Percentiles rank a stretch among this genome's conserved stretches.
Conservation (phyloP, 1,284 basidiomycete genomes). For the Mrakiaceae sp. region DNA sequence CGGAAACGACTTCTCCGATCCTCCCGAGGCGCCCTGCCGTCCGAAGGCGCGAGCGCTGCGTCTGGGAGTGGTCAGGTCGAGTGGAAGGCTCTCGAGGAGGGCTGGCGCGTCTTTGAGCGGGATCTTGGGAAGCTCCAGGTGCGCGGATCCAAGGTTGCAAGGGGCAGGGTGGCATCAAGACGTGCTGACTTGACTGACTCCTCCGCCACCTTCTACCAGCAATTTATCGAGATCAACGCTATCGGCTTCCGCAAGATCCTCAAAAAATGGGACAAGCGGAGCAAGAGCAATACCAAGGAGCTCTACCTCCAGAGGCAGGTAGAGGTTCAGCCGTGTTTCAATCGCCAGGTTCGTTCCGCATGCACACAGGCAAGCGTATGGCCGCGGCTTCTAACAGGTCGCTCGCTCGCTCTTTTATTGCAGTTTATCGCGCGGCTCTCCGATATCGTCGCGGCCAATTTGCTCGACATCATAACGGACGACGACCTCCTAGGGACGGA, state of each 20-base stretch:
- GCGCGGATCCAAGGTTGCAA: conserved; percentile 17
- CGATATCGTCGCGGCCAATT: conserved; percentile 85
- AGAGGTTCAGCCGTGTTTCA: conserved; percentile 96
- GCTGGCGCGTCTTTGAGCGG: conserved; percentile 85
- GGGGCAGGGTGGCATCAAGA: neutral
- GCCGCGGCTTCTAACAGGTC: neutral
- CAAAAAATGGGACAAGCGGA: conserved; percentile 98
- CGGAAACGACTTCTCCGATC: conserved; percentile 47
- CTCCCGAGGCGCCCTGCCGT: conserved; percentile 14
- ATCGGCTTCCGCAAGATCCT: conserved; percentile 95
- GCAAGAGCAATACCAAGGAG: conserved; percentile 88
- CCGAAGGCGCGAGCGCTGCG: conserved; percentile 2
- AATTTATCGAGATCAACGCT: conserved; percentile 97
- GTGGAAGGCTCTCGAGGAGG: conserved; percentile 90
- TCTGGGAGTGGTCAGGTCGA: conserved; percentile 43
- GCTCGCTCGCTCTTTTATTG: neutral
- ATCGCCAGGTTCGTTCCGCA: conserved; percentile 59
- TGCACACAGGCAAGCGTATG: neutral
- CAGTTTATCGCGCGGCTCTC: conserved; percentile 89
- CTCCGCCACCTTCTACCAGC: conserved; percentile 39
- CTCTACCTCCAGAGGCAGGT: conserved; percentile 94
- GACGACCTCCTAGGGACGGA: conserved; percentile 50
- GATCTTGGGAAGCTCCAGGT: conserved; percentile 96
- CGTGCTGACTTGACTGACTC: neutral
- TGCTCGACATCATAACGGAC: conserved; percentile 76